A percentile compares a stretch with the other conserved stretches of the same genome.
Conservation (phyloP, 2,329 filamentous ascomycete genomes). For the Pseudogymnoascus sp. region DNA sequence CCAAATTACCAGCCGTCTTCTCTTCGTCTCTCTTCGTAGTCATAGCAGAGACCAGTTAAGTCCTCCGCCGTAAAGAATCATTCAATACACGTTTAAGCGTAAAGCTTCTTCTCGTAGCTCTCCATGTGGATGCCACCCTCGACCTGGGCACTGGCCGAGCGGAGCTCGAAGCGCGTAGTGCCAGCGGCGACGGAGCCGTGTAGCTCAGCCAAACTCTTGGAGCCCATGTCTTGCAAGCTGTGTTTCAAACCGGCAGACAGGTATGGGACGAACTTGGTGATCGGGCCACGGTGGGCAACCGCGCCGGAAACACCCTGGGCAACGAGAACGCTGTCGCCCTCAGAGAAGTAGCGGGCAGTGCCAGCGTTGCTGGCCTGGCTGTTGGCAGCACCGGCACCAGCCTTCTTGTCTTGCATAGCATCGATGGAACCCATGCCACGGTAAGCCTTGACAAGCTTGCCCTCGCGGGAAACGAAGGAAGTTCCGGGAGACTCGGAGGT, state of each 20-base stretch:
- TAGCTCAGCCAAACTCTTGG: slow-evolving; percentile 69
- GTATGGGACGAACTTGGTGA: slow-evolving; percentile 95
- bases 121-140: slow-evolving; percentile 98
- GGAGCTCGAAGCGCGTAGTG: slow-evolving; percentile 81
- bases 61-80: slow-evolving; percentile 1
- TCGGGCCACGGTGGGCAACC: slow-evolving; percentile 71
- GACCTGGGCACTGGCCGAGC: slow-evolving; percentile 88
- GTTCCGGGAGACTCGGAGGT: slow-evolving; percentile 96
- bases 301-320: slow-evolving; percentile 92
- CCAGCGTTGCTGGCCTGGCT: slow-evolving; percentile 81
- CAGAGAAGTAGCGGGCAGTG: slow-evolving; percentile 96
- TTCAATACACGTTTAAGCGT: slow-evolving; percentile 52
- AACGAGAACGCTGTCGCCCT: slow-evolving; percentile 88
- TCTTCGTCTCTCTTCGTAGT: neutral
- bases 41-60: slow-evolving; percentile 6
- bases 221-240: slow-evolving; percentile 91
- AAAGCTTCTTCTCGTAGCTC: slow-evolving; percentile 99
- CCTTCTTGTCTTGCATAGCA: slow-evolving; percentile 99
- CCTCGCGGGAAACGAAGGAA: slow-evolving; percentile 92
- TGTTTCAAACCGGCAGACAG: slow-evolving; percentile 93
- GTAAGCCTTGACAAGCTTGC: slow-evolving; percentile 98
- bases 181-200: slow-evolving; percentile 69
- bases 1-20: slow-evolving; percentile 3
- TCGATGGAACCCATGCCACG: slow-evolving; percentile 98
- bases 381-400: slow-evolving; percentile 64